Evolutionary conservation across 371 early-diverging fungal species (phyloP), one percentile per base, ranked within the genome.

Genomic region (Mucor sp.): DNA sequence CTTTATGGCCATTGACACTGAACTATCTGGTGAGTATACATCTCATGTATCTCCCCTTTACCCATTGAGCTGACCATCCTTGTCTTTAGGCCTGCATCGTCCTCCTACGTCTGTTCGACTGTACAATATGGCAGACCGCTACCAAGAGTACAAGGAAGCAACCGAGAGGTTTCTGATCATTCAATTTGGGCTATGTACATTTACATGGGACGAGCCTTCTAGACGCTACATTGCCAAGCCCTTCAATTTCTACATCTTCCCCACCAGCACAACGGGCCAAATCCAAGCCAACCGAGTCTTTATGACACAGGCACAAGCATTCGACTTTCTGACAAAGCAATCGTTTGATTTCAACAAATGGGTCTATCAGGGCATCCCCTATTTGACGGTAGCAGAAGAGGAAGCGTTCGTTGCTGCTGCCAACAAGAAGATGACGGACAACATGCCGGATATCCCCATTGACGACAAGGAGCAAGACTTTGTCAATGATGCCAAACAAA

Each of bases 161-260:
- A 87, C 91, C 9, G 75, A 83, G 48, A 69, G 83, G 0, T 93
- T 88, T 66, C 69, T 82, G 4, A 85, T 91, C 59, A 83, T 88
- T 33, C 97, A 96, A 78, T 93, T 91, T 65, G 97, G 97, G 8
- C 68, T 96, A 37, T 87, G 91, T 65, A 85, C 91, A 5, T 95
- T 94, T 74, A 83, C 69, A 2, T 92, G 91, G 89, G 85, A 86
- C 59, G 82, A 74, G 15, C 65, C 64, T 33, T 74, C 74, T 14
- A 87, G 87, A 32, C 75, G 81, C 27, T 96, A 93, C 80, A 79
- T 90, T 30, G 90, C 93, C 11, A 87, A 86, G 58, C 90, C 97
- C 3, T 95, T 95, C 89, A 95, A 94, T 72, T 93, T 93, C 70
- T 93, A 92, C 74, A 81, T 95, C n/a, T 95, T 94, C 33, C 95